Evolutionary conservation across 495 filamentous ascomycete genomes (phyloP).

Genomic region (Annulohypoxylon moriforme): DNA sequence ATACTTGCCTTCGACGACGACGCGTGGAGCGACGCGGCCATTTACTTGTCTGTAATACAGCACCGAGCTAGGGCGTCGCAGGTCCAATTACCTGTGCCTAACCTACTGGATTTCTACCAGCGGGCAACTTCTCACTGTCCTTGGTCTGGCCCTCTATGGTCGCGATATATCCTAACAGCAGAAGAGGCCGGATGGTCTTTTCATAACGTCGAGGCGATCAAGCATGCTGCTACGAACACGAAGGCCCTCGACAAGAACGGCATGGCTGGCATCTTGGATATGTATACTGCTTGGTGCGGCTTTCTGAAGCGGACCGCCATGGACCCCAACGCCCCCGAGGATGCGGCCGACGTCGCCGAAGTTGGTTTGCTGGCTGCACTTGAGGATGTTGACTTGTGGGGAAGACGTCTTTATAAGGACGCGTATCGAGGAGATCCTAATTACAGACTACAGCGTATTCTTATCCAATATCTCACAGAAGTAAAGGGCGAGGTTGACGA

Average conservation of each 20-base stretch:
- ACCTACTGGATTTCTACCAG: constrained; percentile 63
- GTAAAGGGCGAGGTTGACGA: constrained; percentile 70
- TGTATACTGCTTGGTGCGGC: constrained; percentile 92
- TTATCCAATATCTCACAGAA: constrained; percentile 89
- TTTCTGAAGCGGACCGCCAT: constrained; percentile 88
- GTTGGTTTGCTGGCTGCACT: constrained; percentile 86
- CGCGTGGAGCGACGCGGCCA: constrained; percentile 84
- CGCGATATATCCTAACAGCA: constrained; percentile 82
- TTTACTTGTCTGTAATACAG: constrained; percentile 67
- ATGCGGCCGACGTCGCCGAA: constrained; percentile 90
- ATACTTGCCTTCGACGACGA: constrained; percentile 74
- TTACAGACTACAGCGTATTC: constrained; percentile 88
- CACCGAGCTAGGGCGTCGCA: constrained; percentile 47
- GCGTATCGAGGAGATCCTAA: constrained; percentile 83
- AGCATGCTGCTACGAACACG: constrained; percentile 88
- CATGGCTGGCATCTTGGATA: constrained; percentile 85
- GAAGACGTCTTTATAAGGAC: constrained; percentile 78
- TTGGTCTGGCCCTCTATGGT: constrained; percentile 92
- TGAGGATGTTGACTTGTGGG: constrained; percentile 82
- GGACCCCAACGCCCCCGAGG: constrained; percentile 78
- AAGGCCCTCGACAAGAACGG: constrained; percentile 76
- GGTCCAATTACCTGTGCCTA: constrained; percentile 52
- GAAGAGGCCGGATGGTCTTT: constrained; percentile 81
- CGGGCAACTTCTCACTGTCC: constrained; percentile 88
- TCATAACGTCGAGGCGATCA: constrained; percentile 84